phyloP scores from a whole-genome alignment of 257 asterid genomes.

The Capsicum baccatum region DNA sequence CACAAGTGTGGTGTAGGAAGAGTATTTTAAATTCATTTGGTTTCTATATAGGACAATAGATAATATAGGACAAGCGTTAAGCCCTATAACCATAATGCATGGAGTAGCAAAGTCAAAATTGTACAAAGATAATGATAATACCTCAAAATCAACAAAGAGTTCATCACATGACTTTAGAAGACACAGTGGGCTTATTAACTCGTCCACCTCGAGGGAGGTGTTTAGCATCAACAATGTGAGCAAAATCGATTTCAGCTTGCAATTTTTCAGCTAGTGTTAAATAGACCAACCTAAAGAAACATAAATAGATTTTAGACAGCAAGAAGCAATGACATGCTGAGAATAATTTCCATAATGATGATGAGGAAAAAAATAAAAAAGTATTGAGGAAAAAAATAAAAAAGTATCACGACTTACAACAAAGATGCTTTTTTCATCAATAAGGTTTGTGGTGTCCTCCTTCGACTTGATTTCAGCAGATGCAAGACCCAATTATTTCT shows the following conservation, averaged over 20 bases:
- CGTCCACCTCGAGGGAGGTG: conserved; percentile 70
- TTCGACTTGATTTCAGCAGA: conserved; percentile 72
- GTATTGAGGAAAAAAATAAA: background rate
- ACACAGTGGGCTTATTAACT: conserved; percentile 77
- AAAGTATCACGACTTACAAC: conserved; percentile 50
- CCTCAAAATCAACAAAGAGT: conserved; percentile 70
- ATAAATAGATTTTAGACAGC: background rate
- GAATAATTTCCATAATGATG: conserved; percentile 11
- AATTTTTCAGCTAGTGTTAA: conserved; percentile 68
- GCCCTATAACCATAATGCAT: background rate
- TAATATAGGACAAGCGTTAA: background rate
- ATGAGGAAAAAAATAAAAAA: background rate
- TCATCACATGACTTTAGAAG: conserved; percentile 88
- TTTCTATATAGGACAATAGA: background rate
- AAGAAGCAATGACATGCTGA: background rate
- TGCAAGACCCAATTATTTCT: conserved; percentile 86
- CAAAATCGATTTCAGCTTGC: conserved; percentile 67
- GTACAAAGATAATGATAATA: conserved; percentile 27
- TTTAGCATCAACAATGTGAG: conserved; percentile 78
- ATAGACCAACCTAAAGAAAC: conserved; percentile 69
- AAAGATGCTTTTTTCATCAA: conserved; percentile 61
- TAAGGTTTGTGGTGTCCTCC: conserved; percentile 57
- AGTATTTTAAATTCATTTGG: no score
- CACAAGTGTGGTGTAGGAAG: no score
- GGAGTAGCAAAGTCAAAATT: background rate